phyloP scores from a whole-genome alignment of 441 rosid species.

The Hura crepitans region DNA sequence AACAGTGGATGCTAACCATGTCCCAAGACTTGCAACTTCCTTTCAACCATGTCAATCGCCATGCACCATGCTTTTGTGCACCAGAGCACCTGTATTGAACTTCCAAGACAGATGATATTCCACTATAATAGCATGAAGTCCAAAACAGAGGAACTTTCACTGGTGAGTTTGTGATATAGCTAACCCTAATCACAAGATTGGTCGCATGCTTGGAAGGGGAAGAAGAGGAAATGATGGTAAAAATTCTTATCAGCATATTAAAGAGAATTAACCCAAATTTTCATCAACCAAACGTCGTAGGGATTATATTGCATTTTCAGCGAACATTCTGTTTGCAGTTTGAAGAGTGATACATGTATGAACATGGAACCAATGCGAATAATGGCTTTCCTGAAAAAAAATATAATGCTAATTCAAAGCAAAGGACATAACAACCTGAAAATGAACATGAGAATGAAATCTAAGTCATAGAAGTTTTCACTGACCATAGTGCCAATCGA shows the following conservation, averaged over 20 bases:
- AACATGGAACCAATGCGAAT: constrained; percentile 4
- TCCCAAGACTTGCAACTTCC: neutral
- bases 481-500: neutral
- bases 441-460: neutral
- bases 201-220: neutral
- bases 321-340: neutral
- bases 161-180: neutral
- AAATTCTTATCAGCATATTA: neutral
- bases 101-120: neutral
- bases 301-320: neutral
- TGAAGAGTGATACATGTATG: neutral
- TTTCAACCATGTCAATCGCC: neutral
- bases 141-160: neutral
- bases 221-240: neutral
- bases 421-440: neutral
- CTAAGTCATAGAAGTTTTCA: neutral
- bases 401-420: neutral
- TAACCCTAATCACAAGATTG: neutral
- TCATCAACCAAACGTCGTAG: neutral
- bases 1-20: neutral
- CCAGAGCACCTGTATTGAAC: too few species aligned
- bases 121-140: neutral
- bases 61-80: too few species aligned
- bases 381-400: neutral
- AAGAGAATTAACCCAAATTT: neutral